Conservation (phyloP, 2,329 filamentous ascomycete species). For the Phialocephala sp. region DNA sequence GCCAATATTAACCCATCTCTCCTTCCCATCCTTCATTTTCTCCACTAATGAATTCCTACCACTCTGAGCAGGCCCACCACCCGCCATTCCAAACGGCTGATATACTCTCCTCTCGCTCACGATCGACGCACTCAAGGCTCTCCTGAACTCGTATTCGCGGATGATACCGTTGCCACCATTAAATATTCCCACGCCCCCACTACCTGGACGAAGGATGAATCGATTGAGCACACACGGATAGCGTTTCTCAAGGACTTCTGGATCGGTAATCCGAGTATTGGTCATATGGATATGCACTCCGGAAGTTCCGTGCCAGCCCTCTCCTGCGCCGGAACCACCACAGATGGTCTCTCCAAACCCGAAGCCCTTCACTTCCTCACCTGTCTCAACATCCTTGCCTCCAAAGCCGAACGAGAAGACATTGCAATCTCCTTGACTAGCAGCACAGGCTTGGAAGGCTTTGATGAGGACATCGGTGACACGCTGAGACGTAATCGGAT, state of each 20-base stretch:
- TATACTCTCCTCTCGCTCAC: constrained; percentile 78
- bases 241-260: constrained; percentile 76
- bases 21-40: constrained; percentile 43
- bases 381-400: constrained; percentile 59
- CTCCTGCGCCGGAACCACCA: constrained; percentile 74
- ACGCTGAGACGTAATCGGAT: constrained; percentile 77
- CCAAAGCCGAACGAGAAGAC: constrained; percentile 79
- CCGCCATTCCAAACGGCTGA: constrained; percentile 79
- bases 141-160: constrained; percentile 76
- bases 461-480: constrained; percentile 82
- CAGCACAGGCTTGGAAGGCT: constrained; percentile 78
- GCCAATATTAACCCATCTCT: constrained; percentile 33
- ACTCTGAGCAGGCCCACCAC: constrained; percentile 76
- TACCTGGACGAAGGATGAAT: constrained; percentile 67
- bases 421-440: constrained; percentile 79
- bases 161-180: constrained; percentile 75
- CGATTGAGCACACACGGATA: constrained; percentile 75
- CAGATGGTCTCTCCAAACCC: constrained; percentile 87
- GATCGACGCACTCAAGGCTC: constrained; percentile 76
- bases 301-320: constrained; percentile 72
- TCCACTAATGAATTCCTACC: constrained; percentile 85
- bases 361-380: constrained; percentile 70
- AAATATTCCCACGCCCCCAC: constrained; percentile 68
- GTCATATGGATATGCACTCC: constrained; percentile 88
- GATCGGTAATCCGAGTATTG: constrained; percentile 83